Percentiles rank a stretch among this genome's conserved stretches.
Conservation (phyloP, 225 moss, liverwort and hornwort species). For the Anthoceros angustus region DNA sequence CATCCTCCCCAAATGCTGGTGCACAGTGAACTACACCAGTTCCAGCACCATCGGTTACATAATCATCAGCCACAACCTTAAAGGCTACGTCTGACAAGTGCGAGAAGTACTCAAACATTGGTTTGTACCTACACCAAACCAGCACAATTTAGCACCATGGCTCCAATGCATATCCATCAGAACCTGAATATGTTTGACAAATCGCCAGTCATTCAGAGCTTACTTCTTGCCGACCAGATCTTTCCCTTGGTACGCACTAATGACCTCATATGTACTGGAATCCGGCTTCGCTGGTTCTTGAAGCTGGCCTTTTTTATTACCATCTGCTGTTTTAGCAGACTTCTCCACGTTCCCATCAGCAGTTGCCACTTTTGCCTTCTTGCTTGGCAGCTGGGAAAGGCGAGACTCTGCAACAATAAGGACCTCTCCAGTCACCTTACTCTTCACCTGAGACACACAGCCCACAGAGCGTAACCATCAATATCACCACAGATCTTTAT, state of each 20-base stretch:
- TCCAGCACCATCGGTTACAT: constrained; percentile 86
- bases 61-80: constrained; percentile 83
- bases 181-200: background rate
- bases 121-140: constrained; percentile 49
- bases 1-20: constrained; percentile 96
- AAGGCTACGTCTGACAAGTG: constrained; percentile 47
- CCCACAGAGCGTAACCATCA: background rate
- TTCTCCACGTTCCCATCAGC: constrained; percentile 15
- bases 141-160: background rate
- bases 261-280: constrained; percentile 51
- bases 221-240: constrained; percentile 85
- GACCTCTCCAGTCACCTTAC: constrained; percentile 52
- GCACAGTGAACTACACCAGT: constrained; percentile 97
- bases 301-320: constrained; percentile 24
- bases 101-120: constrained; percentile 69
- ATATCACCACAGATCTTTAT: background rate
- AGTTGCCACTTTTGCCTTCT: constrained; percentile 37
- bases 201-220: constrained; percentile 13
- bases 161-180: background rate
- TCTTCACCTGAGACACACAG: constrained; percentile 40
- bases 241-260: constrained; percentile 58
- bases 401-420: constrained; percentile 81
- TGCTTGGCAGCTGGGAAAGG: constrained; percentile 67
- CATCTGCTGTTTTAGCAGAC: constrained; percentile 19
- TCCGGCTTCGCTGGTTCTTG: constrained; percentile 22